Evolutionary conservation across 202 grass and related monocot species (phyloP).

Genomic region (Eragrostis tef): DNA sequence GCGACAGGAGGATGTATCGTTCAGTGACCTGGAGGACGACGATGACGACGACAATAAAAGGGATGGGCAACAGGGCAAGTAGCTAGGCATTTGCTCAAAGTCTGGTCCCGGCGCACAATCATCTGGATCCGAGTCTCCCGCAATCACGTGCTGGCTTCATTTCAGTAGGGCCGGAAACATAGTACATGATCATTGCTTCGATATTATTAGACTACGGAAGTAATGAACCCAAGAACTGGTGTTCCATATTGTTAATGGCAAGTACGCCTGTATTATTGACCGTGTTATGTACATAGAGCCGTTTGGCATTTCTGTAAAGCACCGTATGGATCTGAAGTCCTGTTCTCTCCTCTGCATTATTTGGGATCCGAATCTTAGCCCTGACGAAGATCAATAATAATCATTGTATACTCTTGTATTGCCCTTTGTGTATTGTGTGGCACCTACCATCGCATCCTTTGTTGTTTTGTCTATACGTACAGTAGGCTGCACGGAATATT

Average conservation of each 20-base stretch:
- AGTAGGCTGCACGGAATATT: too few relatives aligned
- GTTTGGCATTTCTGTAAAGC: constrained; percentile 28
- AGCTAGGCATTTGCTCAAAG: constrained; percentile 19
- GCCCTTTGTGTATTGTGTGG: neutral
- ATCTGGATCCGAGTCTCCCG: constrained; percentile 19
- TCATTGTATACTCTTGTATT: neutral
- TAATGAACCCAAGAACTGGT: constrained; percentile 40
- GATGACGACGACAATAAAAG: constrained; percentile 28
- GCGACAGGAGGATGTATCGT: constrained; percentile 67
- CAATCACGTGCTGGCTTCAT: constrained; percentile 43
- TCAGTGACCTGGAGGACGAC: constrained; percentile 75
- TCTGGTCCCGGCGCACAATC: constrained; percentile 15
- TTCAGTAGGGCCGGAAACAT: constrained; percentile 37
- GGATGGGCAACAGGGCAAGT: constrained; percentile 31
- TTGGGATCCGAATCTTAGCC: neutral
- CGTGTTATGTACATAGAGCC: constrained; percentile 45
- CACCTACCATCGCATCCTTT: neutral
- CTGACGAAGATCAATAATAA: neutral
- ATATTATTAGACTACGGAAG: constrained; percentile 37
- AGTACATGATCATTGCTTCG: constrained; percentile 46
- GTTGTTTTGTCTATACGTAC: neutral
- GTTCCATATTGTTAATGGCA: constrained; percentile 45
- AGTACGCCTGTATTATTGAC: constrained; percentile 45
- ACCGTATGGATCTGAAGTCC: neutral
- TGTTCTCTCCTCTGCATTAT: neutral